Evolutionary conservation across 371 early-diverging fungal genomes (phyloP), one percentile per base, ranked within the genome.

Genomic region (Funneliformis caledonium): DNA sequence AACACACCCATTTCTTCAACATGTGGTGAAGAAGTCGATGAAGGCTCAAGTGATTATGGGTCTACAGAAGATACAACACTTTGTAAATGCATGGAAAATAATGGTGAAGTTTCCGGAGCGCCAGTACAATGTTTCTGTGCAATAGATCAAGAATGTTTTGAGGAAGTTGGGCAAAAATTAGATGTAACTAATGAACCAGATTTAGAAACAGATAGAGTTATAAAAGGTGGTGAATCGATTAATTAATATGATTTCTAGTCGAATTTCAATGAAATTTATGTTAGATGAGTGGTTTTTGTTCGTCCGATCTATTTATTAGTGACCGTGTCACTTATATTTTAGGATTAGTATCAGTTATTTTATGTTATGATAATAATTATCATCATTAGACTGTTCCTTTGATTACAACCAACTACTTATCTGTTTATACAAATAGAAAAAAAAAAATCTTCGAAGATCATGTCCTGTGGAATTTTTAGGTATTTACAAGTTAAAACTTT

Each of bases 1-100:
- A 42, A 42, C 14, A 60, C 76, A 52, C 76, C 76, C 37, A 31
- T 60, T 31, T 60, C 61, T 75, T 75, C 60, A 12, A 47, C 52
- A 16, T 22, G 42, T 3, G 76, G 19, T 12, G 75, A 75, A 14
- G 75, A 75, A 26, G 26, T 47, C 12, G 52, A 73, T 31, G 60
- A 75, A 75, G 76, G 76, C 4, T 75, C 48, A n/a, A 75, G 60
- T 42, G 76, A 73, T 56, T 61, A 37, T 33, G 65, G 77, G 14
- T 77, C 67, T 2, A 26, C 67, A 33, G 67, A 61, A 26, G 67
- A 77, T 26, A n/a, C 42, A 16, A 42, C n/a, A n/a, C 65, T 11
- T 8, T 77, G 73, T 43, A 68, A 26, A 33, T 59, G 52, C 45
- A 52, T 19, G 7, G 67, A 77, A 16, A 45, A 67, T 64, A 33